Conservation (phyloP, 2,329 filamentous ascomycete species). For the Madurella fahalii region DNA sequence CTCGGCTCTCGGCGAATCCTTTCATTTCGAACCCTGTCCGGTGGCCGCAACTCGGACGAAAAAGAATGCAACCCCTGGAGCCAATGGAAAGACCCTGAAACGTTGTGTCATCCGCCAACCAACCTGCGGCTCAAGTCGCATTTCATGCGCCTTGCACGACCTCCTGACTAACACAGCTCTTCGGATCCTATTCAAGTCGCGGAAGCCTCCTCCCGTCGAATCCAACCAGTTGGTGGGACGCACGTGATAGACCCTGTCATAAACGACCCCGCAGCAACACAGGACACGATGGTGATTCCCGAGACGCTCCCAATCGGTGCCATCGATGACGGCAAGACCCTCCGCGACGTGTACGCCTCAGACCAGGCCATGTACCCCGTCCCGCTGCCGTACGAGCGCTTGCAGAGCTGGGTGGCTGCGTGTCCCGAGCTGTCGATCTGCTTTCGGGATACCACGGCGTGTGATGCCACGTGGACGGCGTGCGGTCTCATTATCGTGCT, state of each 20-base stretch:
- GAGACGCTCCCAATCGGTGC: conserved; percentile 16
- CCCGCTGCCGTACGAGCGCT: conserved; percentile 29
- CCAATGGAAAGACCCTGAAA: no score
- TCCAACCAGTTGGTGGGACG: background rate
- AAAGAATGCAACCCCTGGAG: no score
- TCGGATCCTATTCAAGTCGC: no score
- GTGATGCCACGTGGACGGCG: background rate
- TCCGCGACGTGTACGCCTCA: conserved; percentile 27
- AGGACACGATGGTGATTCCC: background rate
- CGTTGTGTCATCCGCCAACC: no score
- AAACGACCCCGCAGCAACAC: background rate
- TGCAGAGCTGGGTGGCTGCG: conserved; percentile 29
- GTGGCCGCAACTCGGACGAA: no score
- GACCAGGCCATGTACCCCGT: conserved; percentile 36
- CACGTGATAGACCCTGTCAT: no score
- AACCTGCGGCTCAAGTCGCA: no score
- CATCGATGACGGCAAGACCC: conserved; percentile 3
- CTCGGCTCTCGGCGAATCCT: no score
- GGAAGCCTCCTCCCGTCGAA: background rate
- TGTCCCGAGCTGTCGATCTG: conserved; percentile 29
- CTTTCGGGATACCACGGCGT: conserved; percentile 15
- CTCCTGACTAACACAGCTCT: no score
- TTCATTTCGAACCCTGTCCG: no score
- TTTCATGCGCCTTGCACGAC: no score
- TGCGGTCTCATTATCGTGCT: conserved; percentile 33